Percentiles rank a stretch among this genome's conserved stretches.
phyloP scores from a whole-genome alignment of 106 monocot species.

The Posidonia australis region DNA sequence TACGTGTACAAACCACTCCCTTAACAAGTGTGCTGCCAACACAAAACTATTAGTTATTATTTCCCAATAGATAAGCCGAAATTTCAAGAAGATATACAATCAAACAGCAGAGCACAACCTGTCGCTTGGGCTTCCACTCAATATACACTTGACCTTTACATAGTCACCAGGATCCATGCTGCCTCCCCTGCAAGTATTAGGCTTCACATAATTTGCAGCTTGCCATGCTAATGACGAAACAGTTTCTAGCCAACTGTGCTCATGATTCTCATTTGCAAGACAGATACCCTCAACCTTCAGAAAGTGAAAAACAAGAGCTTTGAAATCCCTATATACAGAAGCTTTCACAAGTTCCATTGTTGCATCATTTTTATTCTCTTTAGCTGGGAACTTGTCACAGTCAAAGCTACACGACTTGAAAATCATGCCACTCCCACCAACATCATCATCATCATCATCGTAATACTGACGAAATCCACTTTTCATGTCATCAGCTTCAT shows the following conservation, averaged over 20 bases:
- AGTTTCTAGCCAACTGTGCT: slow-evolving; percentile 50
- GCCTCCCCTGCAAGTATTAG: slow-evolving; percentile 69
- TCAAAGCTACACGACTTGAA: slow-evolving; percentile 31
- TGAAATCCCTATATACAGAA: slow-evolving; percentile 51
- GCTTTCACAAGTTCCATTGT: slow-evolving; percentile 33
- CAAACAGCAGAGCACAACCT: slow-evolving; percentile 31
- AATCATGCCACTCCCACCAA: slow-evolving; percentile 10
- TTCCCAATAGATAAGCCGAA: slow-evolving; percentile 2
- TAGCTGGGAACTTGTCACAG: slow-evolving; percentile 9
- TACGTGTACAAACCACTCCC: slow-evolving; percentile 90
- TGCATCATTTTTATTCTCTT: slow-evolving; percentile 30
- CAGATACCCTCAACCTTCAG: slow-evolving; percentile 54
- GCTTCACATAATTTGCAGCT: slow-evolving; percentile 66
- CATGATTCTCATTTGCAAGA: slow-evolving; percentile 14
- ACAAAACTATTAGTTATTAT: not conserved
- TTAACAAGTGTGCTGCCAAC: slow-evolving; percentile 50
- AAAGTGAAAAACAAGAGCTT: slow-evolving; percentile 62
- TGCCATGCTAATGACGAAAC: slow-evolving; percentile 79
- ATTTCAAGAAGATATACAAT: not conserved
- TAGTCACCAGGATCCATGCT: slow-evolving; percentile 89
- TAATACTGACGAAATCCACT: slow-evolving; percentile 32
- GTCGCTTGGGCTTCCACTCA: slow-evolving; percentile 53
- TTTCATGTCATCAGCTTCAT: slow-evolving; percentile 48
- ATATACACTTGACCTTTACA: slow-evolving; percentile 82
- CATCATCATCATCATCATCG: slow-evolving; percentile 38